phyloP scores from a whole-genome alignment of 129 eudicot genomes.

The Flaveria bidentis region DNA sequence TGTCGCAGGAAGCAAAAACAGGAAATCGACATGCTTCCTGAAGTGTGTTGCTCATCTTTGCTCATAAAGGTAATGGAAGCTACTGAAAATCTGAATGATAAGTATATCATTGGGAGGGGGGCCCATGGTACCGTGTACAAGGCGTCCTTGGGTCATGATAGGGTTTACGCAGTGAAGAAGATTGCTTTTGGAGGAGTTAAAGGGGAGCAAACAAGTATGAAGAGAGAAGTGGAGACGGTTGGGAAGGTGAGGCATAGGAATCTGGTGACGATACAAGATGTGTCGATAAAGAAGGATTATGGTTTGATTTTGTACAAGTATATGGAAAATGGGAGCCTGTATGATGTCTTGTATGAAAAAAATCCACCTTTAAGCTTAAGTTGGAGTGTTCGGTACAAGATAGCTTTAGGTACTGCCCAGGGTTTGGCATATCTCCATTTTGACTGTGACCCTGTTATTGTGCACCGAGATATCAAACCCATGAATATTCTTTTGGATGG shows the following conservation, averaged over 20 bases:
- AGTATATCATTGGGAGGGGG: constrained; percentile 72
- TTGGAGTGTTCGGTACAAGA: constrained; percentile 69
- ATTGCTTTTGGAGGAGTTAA: constrained; percentile 45
- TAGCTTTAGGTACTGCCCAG: constrained; percentile 83
- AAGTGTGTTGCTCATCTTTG: constrained; percentile 59
- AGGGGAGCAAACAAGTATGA: constrained; percentile 63
- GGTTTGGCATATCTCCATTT: constrained; percentile 83
- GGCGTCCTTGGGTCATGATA: constrained; percentile 57
- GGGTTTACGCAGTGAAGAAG: constrained; percentile 72
- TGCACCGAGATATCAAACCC: constrained; percentile 87
- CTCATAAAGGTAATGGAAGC: constrained; percentile 62
- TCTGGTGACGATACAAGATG: constrained; percentile 59
- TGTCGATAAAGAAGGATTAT: constrained; percentile 63
- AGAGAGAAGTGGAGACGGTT: constrained; percentile 81
- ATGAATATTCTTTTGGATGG: constrained; percentile 79
- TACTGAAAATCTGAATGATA: constrained; percentile 67
- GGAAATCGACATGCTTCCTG: constrained; percentile 39
- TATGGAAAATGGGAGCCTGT: constrained; percentile 87
- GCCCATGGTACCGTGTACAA: constrained; percentile 87
- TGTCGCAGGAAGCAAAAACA: constrained; percentile 30
- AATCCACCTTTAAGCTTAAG: constrained; percentile 45
- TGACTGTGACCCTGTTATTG: constrained; percentile 78
- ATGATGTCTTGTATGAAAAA: constrained; percentile 62
- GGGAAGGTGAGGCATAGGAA: constrained; percentile 86
- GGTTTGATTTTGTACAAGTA: constrained; percentile 66